Evolutionary conservation across 1,284 basidiomycete species (phyloP), one percentile per base, ranked within the genome.

Genomic region (Hymenochaete sp.): DNA sequence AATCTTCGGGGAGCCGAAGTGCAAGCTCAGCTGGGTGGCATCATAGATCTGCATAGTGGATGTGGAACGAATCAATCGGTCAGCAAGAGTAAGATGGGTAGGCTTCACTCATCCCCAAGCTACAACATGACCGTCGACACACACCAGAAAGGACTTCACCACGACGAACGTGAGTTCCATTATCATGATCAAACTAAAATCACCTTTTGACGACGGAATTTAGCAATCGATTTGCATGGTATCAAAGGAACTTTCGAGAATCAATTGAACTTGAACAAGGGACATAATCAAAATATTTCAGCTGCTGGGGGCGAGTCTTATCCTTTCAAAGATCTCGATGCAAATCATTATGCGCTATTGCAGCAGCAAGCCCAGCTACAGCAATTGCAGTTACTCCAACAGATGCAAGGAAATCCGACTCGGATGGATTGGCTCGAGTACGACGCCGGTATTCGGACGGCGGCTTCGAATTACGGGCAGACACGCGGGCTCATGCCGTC

Each of bases 1-100:
- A 86, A 84, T 57, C 67, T 85, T 32, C 79, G 73, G 45, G 82
- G 82, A 1, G 73, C 79, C 44, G 77, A 82, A 53, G 56, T 60
- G 22, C 64, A 58, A 44, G 33, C 46, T n/a, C 55, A 52, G 19
- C 41, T 55, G 19, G 35, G 27, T n/a, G 13, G 14, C 38, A 14
- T 28, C n/a, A 35, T 16, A 6, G 5, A n/a, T 35, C 13, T 6
- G 13, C 14, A n/a, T 8, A 19, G 21, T 35, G 21, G 21, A 8
- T 8, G 5, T n/a, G 5, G 14, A 6, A n/a, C 14, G 13, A n/a
- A n/a, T n/a, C 14, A n/a, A 8, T 6, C 32, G 13, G 13, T 35
- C 13, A 5, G 14, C 13, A 8, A n/a, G 14, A 31, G 28, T 31
- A 31, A 9, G 28, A 31, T 10, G n/a, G n/a, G n/a, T n/a, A n/a